Conservation (phyloP, 768 basidiomycete species). For the Auricularia heimuer region DNA sequence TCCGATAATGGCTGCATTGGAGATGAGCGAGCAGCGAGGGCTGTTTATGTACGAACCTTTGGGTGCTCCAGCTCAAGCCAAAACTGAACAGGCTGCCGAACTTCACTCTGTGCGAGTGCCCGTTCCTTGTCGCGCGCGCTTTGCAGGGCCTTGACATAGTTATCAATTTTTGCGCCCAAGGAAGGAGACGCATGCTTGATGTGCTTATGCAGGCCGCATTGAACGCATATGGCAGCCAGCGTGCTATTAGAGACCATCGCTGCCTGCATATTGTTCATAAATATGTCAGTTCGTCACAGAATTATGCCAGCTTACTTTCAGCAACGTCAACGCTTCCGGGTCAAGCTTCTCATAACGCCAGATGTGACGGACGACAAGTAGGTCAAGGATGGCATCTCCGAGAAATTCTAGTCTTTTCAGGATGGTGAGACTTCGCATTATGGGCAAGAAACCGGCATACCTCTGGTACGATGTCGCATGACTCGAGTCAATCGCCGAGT, state of each 20-base stretch:
- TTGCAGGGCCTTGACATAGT: constrained; percentile 42
- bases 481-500: background rate
- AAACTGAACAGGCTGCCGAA: constrained; percentile 52
- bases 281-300: background rate
- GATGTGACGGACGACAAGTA: constrained; percentile 63
- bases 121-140: constrained; percentile 36
- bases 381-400: constrained; percentile 80
- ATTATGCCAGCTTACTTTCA: constrained; percentile 44
- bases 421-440: constrained; percentile 52
- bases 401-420: constrained; percentile 62
- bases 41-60: constrained; percentile 40
- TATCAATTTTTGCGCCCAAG: constrained; percentile 39
- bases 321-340: constrained; percentile 67
- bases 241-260: constrained; percentile 81
- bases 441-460: constrained; percentile 44
- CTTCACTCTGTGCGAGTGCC: constrained; percentile 36
- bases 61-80: constrained; percentile 73
- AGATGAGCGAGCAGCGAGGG: background rate
- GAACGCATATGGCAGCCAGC: constrained; percentile 66
- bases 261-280: constrained; percentile 31
- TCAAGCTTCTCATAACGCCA: constrained; percentile 55
- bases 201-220: constrained; percentile 52
- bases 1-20: constrained; percentile 60
- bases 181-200: constrained; percentile 48
- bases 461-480: constrained; percentile 35